Evolutionary conservation across 2,329 filamentous ascomycete species (phyloP).

Genomic region (Nigrospora osmanthi): DNA sequence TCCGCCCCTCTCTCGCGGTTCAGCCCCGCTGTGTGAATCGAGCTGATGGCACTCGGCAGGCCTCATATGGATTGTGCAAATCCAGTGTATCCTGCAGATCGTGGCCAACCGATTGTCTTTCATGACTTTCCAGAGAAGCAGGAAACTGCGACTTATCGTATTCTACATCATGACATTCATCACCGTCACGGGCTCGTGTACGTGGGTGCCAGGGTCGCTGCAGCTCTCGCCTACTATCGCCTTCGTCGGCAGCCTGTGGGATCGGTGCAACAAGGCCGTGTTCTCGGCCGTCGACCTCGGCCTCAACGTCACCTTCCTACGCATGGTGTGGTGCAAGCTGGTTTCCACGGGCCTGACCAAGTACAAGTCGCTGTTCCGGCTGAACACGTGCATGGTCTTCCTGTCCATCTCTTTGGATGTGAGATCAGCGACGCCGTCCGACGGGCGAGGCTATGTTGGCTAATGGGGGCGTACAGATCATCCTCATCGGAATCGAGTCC

Average conservation of each 20-base stretch:
- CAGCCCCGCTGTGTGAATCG: too few relatives aligned
- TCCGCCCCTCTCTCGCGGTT: background rate
- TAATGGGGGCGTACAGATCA: too few relatives aligned
- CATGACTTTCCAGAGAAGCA: background rate
- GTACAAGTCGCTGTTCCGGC: conserved; percentile 37
- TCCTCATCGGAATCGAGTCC: too few relatives aligned
- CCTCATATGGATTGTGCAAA: background rate
- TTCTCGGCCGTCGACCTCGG: conserved; percentile 39
- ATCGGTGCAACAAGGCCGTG: conserved; percentile 40
- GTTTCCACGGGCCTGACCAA: conserved; percentile 39
- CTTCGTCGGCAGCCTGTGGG: conserved; percentile 39
- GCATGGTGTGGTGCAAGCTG: conserved; percentile 33
- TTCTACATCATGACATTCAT: background rate
- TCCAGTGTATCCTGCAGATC: conserved; percentile 1
- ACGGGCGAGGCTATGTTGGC: too few relatives aligned
- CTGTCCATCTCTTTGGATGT: too few relatives aligned
- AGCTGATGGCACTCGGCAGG: background rate
- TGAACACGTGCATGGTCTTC: conserved; percentile 38
- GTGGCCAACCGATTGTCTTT: background rate
- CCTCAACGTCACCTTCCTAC: conserved; percentile 44
- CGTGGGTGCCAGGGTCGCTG: background rate
- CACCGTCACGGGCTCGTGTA: background rate
- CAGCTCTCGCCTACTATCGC: background rate
- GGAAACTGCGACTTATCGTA: background rate
- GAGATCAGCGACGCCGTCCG: too few relatives aligned